Evolutionary conservation across 73 alveolate genomes (phyloP).

Genomic region (Urostyla sp.): DNA sequence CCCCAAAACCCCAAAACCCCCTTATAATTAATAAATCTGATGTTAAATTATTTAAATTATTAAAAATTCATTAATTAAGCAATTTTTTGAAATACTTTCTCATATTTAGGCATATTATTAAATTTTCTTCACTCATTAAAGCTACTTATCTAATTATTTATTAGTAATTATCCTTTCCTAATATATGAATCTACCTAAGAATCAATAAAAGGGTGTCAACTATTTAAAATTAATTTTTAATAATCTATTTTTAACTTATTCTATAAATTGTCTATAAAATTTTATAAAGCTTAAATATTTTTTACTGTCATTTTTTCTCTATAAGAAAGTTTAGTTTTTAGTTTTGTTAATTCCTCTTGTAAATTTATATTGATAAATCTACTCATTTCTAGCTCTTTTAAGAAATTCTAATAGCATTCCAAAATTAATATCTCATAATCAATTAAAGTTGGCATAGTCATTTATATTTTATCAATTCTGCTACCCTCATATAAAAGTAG

Average conservation of each 20-base stretch:
- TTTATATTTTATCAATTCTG: slow-evolving; percentile 3
- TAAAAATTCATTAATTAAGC: too few relatives aligned
- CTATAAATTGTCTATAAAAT: slow-evolving; percentile 10
- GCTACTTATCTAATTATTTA: background rate
- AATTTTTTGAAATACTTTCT: background rate
- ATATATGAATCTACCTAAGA: background rate
- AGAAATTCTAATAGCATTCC: slow-evolving; percentile 26
- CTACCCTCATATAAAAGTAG: slow-evolving; percentile 33
- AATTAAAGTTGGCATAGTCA: slow-evolving; percentile 46
- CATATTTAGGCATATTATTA: background rate
- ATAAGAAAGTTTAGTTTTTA: background rate
- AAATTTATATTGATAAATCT: background rate
- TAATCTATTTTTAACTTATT: slow-evolving; percentile 7
- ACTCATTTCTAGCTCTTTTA: background rate
- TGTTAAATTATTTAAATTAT: background rate
- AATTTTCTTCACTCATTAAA: background rate
- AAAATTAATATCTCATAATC: slow-evolving; percentile 48
- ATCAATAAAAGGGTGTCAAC: background rate
- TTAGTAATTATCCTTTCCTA: background rate
- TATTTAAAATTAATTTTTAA: slow-evolving; percentile 19
- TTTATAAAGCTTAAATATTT: background rate
- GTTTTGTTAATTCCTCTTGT: background rate
- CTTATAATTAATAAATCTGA: too few relatives aligned
- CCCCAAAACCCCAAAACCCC: slow-evolving; percentile 9
- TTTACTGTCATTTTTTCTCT: slow-evolving; percentile 23